Evolutionary conservation across 2,329 filamentous ascomycete species (phyloP), one percentile per base, ranked within the genome.

Genomic region (Ophiostoma triangulosporum): DNA sequence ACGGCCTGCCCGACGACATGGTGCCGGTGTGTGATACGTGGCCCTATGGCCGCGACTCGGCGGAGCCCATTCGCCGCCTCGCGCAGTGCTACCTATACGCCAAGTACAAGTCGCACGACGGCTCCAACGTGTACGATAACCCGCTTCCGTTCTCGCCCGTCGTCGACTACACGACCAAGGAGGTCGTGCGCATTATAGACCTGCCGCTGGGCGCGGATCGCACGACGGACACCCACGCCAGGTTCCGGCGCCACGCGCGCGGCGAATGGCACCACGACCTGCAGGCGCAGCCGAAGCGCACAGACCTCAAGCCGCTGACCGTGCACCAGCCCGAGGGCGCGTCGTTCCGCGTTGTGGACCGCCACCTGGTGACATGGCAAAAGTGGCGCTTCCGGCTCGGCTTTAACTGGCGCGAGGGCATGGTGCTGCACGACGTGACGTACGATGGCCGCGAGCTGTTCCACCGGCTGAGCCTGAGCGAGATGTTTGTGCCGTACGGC

Each of bases 371-470:
- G 5, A 66, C 73, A 54, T 83, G 80, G 80, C 77, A 83, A 64
- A 80, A 83, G 59, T 87, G 83, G 83, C 71, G 75, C 1, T 83
- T 88, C 68, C 72, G 83, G 4, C 73, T 88, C 3, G 76, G 77
- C 33, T 86, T 84, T 68, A 87, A 83, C 64, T 74, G 86, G 86
- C 53, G 57, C 26, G 84, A 88, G 63, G 84, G 84, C 3, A 76
- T 79, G 6, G 81, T 84, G 2, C 70, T 88, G 2, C 81, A 87
- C 61, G 81, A 88, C 58, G 67, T 88, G 6, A 73, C 73, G 60
- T 88, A 55, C 60, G 80, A 83, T 59, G 74, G 75, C 35, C 73
- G 83, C 11, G 29, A 32, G 46, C 69, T 87, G 32, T 72, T 87
- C 61, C 83, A 86, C 66, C 75, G 84, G 1, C 65, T 88, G 29